Conservation (phyloP, 2,329 filamentous ascomycete species). For the Emericellopsis atlantica region DNA sequence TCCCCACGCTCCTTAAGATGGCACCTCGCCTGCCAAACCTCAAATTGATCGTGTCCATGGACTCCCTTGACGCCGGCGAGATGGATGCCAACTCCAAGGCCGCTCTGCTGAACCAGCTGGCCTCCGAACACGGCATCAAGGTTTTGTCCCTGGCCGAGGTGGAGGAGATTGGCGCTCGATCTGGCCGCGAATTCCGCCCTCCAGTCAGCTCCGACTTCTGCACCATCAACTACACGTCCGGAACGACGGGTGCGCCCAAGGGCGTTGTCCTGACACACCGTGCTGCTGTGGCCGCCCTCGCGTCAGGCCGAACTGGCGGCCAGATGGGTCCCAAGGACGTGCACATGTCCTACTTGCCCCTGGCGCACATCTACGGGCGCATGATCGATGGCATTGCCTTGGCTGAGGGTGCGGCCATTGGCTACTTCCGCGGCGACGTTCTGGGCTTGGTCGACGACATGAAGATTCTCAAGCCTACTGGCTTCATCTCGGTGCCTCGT, state of each 20-base stretch:
- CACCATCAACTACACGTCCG: slow-evolving; percentile 87
- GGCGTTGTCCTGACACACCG: slow-evolving; percentile 73
- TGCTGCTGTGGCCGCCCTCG: slow-evolving; percentile 64
- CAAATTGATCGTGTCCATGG: slow-evolving; percentile 80
- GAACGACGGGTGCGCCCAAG: slow-evolving; percentile 73
- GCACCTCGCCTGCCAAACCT: slow-evolving; percentile 63
- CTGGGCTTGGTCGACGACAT: slow-evolving; percentile 79
- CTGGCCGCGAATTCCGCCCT: slow-evolving; percentile 56
- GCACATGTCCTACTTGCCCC: slow-evolving; percentile 75
- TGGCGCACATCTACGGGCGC: slow-evolving; percentile 90
- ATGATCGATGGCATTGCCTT: slow-evolving; percentile 67
- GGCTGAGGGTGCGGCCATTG: slow-evolving; percentile 60
- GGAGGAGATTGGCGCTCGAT: slow-evolving; percentile 64
- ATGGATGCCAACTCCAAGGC: slow-evolving; percentile 65
- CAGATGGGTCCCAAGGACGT: slow-evolving; percentile 42
- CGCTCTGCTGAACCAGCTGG: slow-evolving; percentile 63
- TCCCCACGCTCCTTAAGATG: slow-evolving; percentile 71
- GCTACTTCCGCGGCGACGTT: slow-evolving; percentile 92
- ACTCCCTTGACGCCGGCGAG: slow-evolving; percentile 72
- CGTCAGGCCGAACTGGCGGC: slow-evolving; percentile 43
- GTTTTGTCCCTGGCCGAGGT: slow-evolving; percentile 73
- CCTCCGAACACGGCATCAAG: slow-evolving; percentile 58
- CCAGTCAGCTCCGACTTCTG: slow-evolving; percentile 64
- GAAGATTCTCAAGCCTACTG: slow-evolving; percentile 72
- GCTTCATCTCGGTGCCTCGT: slow-evolving; percentile 79